Conservation (phyloP, 768 basidiomycete genomes). For the Collybiopsis confluens region DNA sequence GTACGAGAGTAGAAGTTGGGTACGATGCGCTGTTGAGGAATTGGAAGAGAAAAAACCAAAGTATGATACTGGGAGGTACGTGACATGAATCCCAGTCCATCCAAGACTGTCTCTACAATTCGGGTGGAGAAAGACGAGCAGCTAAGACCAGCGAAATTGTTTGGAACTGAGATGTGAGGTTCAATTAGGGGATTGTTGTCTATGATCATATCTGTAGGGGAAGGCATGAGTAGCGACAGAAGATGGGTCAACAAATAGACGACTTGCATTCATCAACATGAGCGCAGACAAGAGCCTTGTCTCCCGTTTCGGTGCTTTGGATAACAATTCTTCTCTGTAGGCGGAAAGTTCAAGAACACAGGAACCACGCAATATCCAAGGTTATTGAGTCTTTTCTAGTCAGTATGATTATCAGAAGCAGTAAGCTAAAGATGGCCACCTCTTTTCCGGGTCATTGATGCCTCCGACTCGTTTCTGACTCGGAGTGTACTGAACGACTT, state of each 20-base stretch:
- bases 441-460: conserved; percentile 91
- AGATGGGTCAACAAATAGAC: conserved; percentile 3
- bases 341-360: conserved; percentile 83
- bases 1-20: conserved; percentile 82
- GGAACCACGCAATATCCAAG: conserved; percentile 90
- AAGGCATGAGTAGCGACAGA: too few species aligned
- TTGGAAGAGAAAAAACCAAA: neutral
- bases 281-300: conserved; percentile 86
- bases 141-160: conserved; percentile 89
- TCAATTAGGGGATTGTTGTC: conserved; percentile 96
- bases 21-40: conserved; percentile 76
- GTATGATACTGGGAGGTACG: conserved; percentile 30
- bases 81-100: conserved; percentile 89
- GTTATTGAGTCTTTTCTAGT: conserved; percentile 67
- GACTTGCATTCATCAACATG: conserved; percentile 87
- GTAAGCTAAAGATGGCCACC: conserved; percentile 50
- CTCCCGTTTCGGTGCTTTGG: conserved; percentile 91
- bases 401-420: too few species aligned
- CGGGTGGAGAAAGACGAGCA: conserved; percentile 98
- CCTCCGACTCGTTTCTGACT: conserved; percentile 91
- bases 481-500: conserved; percentile 95
- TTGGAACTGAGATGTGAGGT: conserved; percentile 88
- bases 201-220: conserved; percentile 97
- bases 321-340: conserved; percentile 72
- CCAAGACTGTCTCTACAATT: conserved; percentile 93